Conservation (phyloP, 2,329 filamentous ascomycete species). For the Pyricularia grisea region DNA sequence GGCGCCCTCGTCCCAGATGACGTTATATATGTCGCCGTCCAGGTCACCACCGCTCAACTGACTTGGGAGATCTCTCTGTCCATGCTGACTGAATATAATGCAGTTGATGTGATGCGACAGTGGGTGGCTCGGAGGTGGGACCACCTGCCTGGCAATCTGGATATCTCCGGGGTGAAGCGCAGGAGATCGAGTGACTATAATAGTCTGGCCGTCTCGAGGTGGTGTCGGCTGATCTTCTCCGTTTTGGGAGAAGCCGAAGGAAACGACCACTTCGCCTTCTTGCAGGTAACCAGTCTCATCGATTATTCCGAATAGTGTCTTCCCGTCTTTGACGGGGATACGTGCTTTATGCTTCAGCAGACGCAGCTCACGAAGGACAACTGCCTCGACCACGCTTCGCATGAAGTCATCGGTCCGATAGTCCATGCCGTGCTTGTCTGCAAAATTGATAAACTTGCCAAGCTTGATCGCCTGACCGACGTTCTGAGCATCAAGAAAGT, state of each 20-base stretch:
- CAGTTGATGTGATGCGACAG: constrained; percentile 59
- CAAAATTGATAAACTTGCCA: constrained; percentile 49
- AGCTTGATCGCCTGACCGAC: constrained; percentile 54
- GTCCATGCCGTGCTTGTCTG: constrained; percentile 49
- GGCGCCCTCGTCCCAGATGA: constrained; percentile 60
- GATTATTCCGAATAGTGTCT: constrained; percentile 76
- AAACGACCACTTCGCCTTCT: constrained; percentile 60
- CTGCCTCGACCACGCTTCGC: constrained; percentile 58
- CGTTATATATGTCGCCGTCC: constrained; percentile 72
- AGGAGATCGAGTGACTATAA: constrained; percentile 69
- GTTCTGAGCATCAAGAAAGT: constrained; percentile 53
- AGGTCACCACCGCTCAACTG: constrained; percentile 74
- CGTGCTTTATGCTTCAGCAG: constrained; percentile 70
- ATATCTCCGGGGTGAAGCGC: constrained; percentile 77
- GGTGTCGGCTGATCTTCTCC: constrained; percentile 10
- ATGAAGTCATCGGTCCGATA: constrained; percentile 63
- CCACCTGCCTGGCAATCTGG: constrained; percentile 52
- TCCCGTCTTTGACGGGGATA: constrained; percentile 60
- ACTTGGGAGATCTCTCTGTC: constrained; percentile 65
- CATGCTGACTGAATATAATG: constrained; percentile 66
- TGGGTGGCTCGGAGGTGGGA: constrained; percentile 50
- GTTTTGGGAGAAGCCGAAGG: constrained; percentile 17
- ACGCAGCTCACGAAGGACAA: constrained; percentile 60
- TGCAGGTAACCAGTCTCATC: constrained; percentile 65
- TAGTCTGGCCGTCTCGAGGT: constrained; percentile 21